Base-by-base conservation (phyloP, 192 early-diverging fungal genomes). In the Backusella luteola region DNA sequence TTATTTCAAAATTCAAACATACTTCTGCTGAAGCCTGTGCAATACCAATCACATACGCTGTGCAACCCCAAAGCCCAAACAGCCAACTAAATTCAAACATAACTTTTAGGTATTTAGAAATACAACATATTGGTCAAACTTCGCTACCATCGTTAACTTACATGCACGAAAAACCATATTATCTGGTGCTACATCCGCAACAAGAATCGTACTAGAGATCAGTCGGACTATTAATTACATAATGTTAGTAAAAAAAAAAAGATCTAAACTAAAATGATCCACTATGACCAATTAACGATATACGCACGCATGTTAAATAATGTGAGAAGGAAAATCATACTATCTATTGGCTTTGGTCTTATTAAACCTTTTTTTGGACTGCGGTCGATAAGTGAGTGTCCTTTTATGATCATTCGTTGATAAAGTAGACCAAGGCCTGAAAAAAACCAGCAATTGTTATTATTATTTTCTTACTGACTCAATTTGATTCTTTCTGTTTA, bases 41-140 rank as follows among this genome's bases (percentile, higher is more conserved):
- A 44, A 44, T 17, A 44, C 42, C 42, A 34, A 79, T 38, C 21
- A 75, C 36, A 35, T 79, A 79, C 3, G 75, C 59, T 6, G 74
- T 56, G 66, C 66, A 79, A 5, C 66, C 78, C 32, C 66, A 73
- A 75, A 66, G 67, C 2, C 78, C 78, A 56, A 53, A 75, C 63
- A 75, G 69, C 78, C 78, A 79, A 52, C 73, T 49, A 29, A 79
- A 69, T 71, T 79, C 78, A 32, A 79, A 79, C 32, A 79, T 42
- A 32, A 67, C 76, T 77, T 34, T 56, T 32, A 14, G 0, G 17
- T 19, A 19, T 32, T 32, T 32, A 32, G 32, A 32, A 32, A 32
- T 32, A 32, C 32, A 32, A 32, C 32, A 32, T 32, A 32, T 32
- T 32, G 32, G 32, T 32, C 36, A 38, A 38, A 38, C 8, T 67